A percentile compares a stretch with the other conserved stretches of the same genome.
phyloP scores from a whole-genome alignment of 352 stramenopile species.

The Phytophthora vignae region DNA sequence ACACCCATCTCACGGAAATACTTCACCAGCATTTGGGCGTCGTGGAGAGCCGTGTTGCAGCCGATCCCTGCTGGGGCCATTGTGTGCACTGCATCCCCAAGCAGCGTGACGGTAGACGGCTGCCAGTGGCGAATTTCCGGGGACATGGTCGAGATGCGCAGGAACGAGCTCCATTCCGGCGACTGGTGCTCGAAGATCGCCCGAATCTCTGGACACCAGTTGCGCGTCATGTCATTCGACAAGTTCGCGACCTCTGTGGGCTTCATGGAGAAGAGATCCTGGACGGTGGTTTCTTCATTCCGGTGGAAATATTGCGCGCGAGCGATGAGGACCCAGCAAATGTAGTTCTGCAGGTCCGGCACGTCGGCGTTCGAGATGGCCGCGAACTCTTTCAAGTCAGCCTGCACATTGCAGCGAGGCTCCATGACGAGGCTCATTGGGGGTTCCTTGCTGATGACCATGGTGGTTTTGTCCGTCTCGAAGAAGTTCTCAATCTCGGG shows the following conservation, averaged over 20 bases:
- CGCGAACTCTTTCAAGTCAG: slow-evolving; percentile 43
- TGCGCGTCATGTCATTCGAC: slow-evolving; percentile 55
- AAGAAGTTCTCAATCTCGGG: slow-evolving; percentile 60
- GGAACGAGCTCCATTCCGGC: slow-evolving; percentile 63
- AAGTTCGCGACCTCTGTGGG: slow-evolving; percentile 54
- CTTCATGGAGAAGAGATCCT: slow-evolving; percentile 60
- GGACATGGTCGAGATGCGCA: slow-evolving; percentile 69
- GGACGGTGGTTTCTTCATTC: slow-evolving; percentile 37
- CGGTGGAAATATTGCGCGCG: slow-evolving; percentile 53
- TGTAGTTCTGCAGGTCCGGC: slow-evolving; percentile 54
- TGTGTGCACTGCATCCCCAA: slow-evolving; percentile 71
- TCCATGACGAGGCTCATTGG: slow-evolving; percentile 72
- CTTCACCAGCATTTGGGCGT: slow-evolving; percentile 58
- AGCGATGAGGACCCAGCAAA: slow-evolving; percentile 69
- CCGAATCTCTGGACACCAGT: slow-evolving; percentile 58
- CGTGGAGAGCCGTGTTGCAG: slow-evolving; percentile 62
- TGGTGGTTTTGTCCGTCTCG: slow-evolving; percentile 53
- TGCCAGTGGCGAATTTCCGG: slow-evolving; percentile 57
- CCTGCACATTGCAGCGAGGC: slow-evolving; percentile 44
- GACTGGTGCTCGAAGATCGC: slow-evolving; percentile 53
- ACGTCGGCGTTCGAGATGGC: slow-evolving; percentile 19
- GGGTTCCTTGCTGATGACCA: slow-evolving; percentile 51
- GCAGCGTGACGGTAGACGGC: slow-evolving; percentile 54
- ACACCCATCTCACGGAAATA: slow-evolving; percentile 57
- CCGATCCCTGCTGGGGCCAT: slow-evolving; percentile 67